These are phyloP conservation scores for Aspergillus olivimuriae DNA, from an alignment of 495 filamentous ascomycete species.

Conservation along the genomic window DNA sequence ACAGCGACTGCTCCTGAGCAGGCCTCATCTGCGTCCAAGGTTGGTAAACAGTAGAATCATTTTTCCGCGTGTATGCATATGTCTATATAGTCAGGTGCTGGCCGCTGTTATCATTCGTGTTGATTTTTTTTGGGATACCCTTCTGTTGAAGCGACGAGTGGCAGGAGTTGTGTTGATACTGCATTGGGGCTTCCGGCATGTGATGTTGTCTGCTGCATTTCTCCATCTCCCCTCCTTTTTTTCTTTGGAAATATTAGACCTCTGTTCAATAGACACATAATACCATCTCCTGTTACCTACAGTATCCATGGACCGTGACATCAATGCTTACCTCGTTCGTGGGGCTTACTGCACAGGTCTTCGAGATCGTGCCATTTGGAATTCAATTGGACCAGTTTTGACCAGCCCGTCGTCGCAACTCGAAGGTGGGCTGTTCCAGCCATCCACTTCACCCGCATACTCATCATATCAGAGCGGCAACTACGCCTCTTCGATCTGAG, in stretches of 20 bases:
- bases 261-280: neutral
- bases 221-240: neutral
- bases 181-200: too few species aligned
- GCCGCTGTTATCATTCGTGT: slow-evolving; percentile 1
- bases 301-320: slow-evolving; percentile 10
- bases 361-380: slow-evolving; percentile 47
- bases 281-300: too few species aligned
- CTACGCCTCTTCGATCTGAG: slow-evolving; percentile 12
- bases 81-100: slow-evolving; percentile 8
- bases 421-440: too few species aligned
- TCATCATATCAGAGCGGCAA: slow-evolving; percentile 6
- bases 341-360: slow-evolving; percentile 51
- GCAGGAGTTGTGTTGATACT: neutral
- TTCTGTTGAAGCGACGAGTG: neutral
- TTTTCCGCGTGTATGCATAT: slow-evolving; percentile 6
- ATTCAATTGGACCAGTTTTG: slow-evolving; percentile 37
- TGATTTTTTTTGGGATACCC: slow-evolving; percentile 17
- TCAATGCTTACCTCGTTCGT: neutral
- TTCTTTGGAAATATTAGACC: neutral
- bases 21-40: slow-evolving; percentile 5
- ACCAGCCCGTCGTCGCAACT: too few species aligned
- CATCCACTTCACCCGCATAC: neutral
- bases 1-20: neutral
- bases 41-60: slow-evolving; percentile 2
- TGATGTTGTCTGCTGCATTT: neutral